Evolutionary conservation across 179 eudicot species (phyloP).

Genomic region (Beta corolliflora): DNA sequence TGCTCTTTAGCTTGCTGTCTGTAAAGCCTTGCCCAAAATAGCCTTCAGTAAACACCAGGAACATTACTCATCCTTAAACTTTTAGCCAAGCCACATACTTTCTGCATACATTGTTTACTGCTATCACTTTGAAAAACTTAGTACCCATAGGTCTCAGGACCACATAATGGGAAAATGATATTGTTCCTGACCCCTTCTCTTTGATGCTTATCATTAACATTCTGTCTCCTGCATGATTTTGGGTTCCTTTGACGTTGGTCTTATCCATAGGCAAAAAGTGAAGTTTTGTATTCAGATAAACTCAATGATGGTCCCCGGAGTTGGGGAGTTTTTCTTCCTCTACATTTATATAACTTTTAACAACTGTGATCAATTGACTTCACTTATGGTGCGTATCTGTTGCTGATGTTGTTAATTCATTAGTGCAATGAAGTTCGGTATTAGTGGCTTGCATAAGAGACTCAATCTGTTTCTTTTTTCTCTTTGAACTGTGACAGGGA

Average conservation of each 20-base stretch:
- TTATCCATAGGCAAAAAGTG: background rate
- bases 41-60: background rate
- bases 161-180: background rate
- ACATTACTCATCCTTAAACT: background rate
- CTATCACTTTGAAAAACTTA: background rate
- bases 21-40: background rate
- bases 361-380: background rate
- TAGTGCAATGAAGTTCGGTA: background rate
- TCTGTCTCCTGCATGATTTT: background rate
- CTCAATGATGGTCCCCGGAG: background rate
- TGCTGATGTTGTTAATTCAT: background rate
- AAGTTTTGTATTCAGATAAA: background rate
- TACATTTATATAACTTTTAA: background rate
- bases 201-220: background rate
- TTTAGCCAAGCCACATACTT: background rate
- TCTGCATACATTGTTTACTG: background rate
- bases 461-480: background rate
- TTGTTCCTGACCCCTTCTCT: background rate
- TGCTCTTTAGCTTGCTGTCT: background rate
- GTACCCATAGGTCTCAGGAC: background rate
- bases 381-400: background rate
- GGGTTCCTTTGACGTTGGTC: background rate
- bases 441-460: background rate
- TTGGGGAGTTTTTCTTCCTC: background rate
- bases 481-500: constrained; percentile 50